These are phyloP conservation scores for Diaporthe capsici DNA, from an alignment of 2,329 filamentous ascomycete species.

Conservation along the genomic window DNA sequence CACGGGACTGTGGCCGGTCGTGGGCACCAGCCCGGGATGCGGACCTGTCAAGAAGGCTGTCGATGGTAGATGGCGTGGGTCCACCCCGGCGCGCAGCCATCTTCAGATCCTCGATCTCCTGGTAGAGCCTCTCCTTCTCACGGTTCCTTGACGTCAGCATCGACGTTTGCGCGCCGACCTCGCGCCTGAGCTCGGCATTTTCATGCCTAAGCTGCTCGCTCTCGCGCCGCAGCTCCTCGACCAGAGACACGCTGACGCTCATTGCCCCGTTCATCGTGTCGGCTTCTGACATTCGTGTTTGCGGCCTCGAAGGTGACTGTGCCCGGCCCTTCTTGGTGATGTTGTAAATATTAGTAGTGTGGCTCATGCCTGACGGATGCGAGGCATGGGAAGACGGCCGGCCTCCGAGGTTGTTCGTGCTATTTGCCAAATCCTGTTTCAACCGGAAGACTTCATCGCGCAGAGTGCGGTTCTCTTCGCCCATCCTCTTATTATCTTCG, in stretches of 20 bases:
- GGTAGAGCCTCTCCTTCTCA: conserved; percentile 94
- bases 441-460: conserved; percentile 87
- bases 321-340: conserved; percentile 68
- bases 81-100: conserved; percentile 83
- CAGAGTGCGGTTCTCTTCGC: conserved; percentile 88
- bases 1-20: conserved; percentile 80
- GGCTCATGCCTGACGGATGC: conserved; percentile 57
- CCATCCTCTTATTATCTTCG: conserved; percentile 83
- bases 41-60: conserved; percentile 95
- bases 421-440: conserved; percentile 67
- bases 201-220: conserved; percentile 87
- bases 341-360: conserved; percentile 77
- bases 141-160: conserved; percentile 97
- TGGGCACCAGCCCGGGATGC: conserved; percentile 83
- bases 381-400: conserved; percentile 32
- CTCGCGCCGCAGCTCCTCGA: conserved; percentile 81
- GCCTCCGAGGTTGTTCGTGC: conserved; percentile 43
- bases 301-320: conserved; percentile 64
- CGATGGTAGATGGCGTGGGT: conserved; percentile 75
- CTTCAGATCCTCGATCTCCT: conserved; percentile 97
- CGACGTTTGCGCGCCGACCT: conserved; percentile 95
- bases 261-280: conserved; percentile 67
- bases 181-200: conserved; percentile 90
- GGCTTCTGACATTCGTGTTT: conserved; percentile 64
- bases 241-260: conserved; percentile 70